Percentiles rank a stretch among this genome's conserved stretches.
These are phyloP conservation scores for Petrea volubilis DNA, from an alignment of 257 asterid genomes.

Conservation along the genomic window DNA sequence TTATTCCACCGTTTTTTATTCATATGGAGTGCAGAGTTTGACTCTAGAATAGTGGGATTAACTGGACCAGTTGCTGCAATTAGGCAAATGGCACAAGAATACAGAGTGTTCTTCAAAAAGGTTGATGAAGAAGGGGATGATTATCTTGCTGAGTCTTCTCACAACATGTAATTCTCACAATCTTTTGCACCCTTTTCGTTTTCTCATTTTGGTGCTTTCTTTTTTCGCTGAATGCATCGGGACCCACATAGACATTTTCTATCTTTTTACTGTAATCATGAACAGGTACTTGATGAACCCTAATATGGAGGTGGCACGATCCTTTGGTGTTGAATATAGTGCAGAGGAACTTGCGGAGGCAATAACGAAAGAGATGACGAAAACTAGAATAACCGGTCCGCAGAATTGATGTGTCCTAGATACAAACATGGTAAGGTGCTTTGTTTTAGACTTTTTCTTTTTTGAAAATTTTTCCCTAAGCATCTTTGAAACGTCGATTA, in stretches of 20 bases:
- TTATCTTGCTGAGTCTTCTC: constrained; percentile 86
- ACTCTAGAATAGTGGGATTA: constrained; percentile 75
- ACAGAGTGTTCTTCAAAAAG: constrained; percentile 77
- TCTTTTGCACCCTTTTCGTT: neutral
- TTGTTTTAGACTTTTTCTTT: constrained; percentile 10
- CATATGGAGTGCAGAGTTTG: constrained; percentile 60
- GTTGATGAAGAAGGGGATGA: constrained; percentile 88
- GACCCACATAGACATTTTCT: neutral
- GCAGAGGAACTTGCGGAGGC: constrained; percentile 68
- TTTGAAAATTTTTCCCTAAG: neutral
- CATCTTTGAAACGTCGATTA: neutral
- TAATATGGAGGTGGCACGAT: constrained; percentile 73
- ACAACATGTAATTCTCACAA: constrained; percentile 62
- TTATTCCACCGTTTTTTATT: neutral
- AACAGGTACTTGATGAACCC: constrained; percentile 89
- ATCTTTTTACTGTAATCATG: neutral
- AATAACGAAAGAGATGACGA: constrained; percentile 58
- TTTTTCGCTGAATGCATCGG: neutral
- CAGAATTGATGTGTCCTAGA: constrained; percentile 19
- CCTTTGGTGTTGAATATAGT: constrained; percentile 77
- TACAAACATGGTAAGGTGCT: neutral
- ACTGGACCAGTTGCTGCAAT: constrained; percentile 79
- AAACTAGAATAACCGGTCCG: constrained; percentile 15
- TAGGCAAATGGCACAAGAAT: constrained; percentile 95
- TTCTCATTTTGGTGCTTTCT: neutral